Evolutionary conservation across 345 rosid species (phyloP).

Genomic region (Corymbia maculata): DNA sequence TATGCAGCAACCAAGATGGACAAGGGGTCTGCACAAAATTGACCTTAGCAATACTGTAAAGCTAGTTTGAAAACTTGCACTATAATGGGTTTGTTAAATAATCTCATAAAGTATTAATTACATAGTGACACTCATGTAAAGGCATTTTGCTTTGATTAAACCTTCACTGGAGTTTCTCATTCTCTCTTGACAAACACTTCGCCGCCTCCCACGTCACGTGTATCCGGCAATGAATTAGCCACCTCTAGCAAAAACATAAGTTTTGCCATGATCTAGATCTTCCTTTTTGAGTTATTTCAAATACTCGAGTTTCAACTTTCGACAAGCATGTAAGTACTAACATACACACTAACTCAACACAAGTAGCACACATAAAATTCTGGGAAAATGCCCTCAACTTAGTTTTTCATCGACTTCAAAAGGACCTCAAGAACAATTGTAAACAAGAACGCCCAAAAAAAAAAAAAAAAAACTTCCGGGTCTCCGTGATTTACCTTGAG

Average conservation of each 20-base stretch:
- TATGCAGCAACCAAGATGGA: not conserved
- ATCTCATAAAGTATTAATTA: not conserved
- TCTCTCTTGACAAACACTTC: not conserved
- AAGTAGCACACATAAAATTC: not conserved
- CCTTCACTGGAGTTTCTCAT: not conserved
- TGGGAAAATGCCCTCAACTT: not conserved
- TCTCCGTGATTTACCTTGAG: not conserved
- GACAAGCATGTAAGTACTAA: not conserved
- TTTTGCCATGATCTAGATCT: not conserved
- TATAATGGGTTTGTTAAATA: not conserved
- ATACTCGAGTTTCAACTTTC: not conserved
- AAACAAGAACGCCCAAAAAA: not conserved
- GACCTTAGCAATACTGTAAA: not conserved
- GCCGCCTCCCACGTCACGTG: not conserved
- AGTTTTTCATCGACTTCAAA: not conserved
- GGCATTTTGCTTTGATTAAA: not conserved
- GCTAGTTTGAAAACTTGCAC: not conserved
- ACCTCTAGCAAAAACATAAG: not conserved
- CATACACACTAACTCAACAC: not conserved
- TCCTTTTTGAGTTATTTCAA: not conserved
- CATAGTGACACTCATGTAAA: not conserved
- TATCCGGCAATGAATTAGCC: not conserved
- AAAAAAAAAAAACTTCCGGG: no score
- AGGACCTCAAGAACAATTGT: not conserved
- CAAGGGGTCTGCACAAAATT: not conserved